Percentiles rank a stretch among this genome's conserved stretches.
Evolutionary conservation across 176 grass and related monocot species (phyloP).

Genomic region (Ampelocalamus luodianensis): DNA sequence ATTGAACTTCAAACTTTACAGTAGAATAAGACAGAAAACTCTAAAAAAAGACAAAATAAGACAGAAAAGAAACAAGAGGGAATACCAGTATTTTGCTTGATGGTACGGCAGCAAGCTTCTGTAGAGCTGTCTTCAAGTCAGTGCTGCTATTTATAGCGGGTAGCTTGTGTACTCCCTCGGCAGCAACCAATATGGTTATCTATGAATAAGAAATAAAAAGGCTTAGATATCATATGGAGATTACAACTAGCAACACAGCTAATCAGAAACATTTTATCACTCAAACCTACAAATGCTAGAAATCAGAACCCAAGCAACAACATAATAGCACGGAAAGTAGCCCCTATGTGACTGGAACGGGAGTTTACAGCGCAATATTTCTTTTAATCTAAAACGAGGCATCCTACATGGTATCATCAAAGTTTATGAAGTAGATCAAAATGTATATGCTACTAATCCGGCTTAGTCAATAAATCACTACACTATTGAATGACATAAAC

Average conservation of each 20-base stretch:
- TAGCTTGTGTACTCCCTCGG: conserved; percentile 83
- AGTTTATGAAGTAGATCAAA: background rate
- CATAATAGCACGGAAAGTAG: background rate
- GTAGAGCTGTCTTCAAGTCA: conserved; percentile 82
- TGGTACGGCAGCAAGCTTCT: conserved; percentile 82
- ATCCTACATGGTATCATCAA: background rate
- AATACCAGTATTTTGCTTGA: conserved; percentile 90
- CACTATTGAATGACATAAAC: background rate
- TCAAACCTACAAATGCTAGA: background rate
- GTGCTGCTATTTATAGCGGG: conserved; percentile 82
- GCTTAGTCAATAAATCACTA: background rate
- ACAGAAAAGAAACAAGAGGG: conserved; percentile 19
- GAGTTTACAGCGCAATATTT: background rate
- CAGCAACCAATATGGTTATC: conserved; percentile 92
- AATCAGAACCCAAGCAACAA: background rate
- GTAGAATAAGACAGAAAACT: conserved; percentile 8
- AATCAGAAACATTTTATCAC: conserved; percentile 17
- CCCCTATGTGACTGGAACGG: background rate
- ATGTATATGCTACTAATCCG: background rate
- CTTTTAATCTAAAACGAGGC: background rate
- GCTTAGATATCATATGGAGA: conserved; percentile 16
- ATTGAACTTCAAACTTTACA: conserved; percentile 7
- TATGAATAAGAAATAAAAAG: conserved; percentile 22
- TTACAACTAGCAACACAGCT: background rate
- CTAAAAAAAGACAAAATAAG: background rate